A percentile compares a stretch with the other conserved stretches of the same genome.
These are phyloP conservation scores for Tricholomella constricta DNA, from an alignment of 768 basidiomycete species.

Conservation along the genomic window DNA sequence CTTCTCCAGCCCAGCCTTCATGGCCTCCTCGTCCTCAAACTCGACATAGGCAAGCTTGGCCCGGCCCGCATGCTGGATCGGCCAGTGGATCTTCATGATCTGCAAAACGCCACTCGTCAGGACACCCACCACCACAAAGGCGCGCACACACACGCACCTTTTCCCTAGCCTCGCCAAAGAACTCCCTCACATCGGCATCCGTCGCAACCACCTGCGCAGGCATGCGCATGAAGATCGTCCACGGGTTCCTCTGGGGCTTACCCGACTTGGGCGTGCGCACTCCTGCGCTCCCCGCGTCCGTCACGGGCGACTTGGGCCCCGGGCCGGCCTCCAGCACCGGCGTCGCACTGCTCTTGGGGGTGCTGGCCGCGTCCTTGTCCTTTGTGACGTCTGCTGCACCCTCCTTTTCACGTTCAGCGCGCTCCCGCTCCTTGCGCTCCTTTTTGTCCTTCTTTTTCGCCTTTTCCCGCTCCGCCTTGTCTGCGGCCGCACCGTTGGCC, in stretches of 20 bases:
- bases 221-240: constrained; percentile 85
- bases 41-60: constrained; percentile 81
- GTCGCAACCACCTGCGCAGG: constrained; percentile 42
- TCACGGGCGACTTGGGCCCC: constrained; percentile 55
- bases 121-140: not conserved
- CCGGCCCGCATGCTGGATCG: constrained; percentile 48
- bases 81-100: constrained; percentile 73
- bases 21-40: constrained; percentile 84
- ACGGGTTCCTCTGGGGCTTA: constrained; percentile 69
- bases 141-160: constrained; percentile 49
- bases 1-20: constrained; percentile 77
- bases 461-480: constrained; percentile 59
- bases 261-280: constrained; percentile 71
- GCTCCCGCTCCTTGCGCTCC: constrained; percentile 60
- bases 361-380: constrained; percentile 31
- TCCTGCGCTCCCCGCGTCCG: constrained; percentile 57
- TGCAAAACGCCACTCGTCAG: constrained; percentile 27
- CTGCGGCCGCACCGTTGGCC: constrained; percentile 42
- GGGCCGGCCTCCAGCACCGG: constrained; percentile 31
- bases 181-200: constrained; percentile 72
- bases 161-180: constrained; percentile 70
- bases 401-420: constrained; percentile 43
- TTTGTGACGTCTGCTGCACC: constrained; percentile 29
- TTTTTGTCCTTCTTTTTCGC: constrained; percentile 64
- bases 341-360: constrained; percentile 29